These are phyloP conservation scores for Jaenimonas drosophilae DNA, from an alignment of 208 protist genomes.

Conservation along the genomic window DNA sequence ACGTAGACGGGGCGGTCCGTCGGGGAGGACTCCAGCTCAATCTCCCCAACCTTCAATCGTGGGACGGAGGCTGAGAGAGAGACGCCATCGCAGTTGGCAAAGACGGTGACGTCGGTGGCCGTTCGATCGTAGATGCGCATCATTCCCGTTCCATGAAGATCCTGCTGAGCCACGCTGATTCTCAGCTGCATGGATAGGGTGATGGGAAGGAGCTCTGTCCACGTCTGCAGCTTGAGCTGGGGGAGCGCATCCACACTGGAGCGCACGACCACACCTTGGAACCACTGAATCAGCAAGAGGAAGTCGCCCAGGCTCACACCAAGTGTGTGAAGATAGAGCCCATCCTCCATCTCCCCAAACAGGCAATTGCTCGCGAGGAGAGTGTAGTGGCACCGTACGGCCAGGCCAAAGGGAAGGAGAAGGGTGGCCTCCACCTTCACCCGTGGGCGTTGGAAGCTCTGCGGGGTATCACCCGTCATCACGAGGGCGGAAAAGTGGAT, in stretches of 20 bases:
- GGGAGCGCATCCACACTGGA: too few relatives aligned
- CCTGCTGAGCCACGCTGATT: neutral
- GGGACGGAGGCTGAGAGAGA: neutral
- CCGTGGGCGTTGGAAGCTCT: too few relatives aligned
- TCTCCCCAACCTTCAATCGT: neutral
- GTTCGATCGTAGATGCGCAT: conserved; percentile 1
- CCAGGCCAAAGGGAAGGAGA: neutral
- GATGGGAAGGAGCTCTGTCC: too few relatives aligned
- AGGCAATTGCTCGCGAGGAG: neutral
- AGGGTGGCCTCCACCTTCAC: neutral
- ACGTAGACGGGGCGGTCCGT: too few relatives aligned
- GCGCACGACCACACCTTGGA: too few relatives aligned
- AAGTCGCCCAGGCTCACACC: too few relatives aligned
- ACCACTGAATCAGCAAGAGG: too few relatives aligned
- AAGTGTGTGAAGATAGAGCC: neutral
- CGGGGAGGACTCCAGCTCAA: neutral
- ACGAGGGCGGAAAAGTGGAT: too few relatives aligned
- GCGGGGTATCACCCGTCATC: too few relatives aligned
- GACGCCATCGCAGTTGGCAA: conserved; percentile 4
- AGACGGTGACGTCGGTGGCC: neutral
- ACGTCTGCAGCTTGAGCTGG: too few relatives aligned
- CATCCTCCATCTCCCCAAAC: neutral
- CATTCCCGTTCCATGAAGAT: neutral
- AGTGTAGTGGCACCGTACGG: neutral
- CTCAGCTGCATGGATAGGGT: too few relatives aligned